Base-by-base conservation (phyloP, 441 rosid species). In the Manihot esculenta region DNA sequence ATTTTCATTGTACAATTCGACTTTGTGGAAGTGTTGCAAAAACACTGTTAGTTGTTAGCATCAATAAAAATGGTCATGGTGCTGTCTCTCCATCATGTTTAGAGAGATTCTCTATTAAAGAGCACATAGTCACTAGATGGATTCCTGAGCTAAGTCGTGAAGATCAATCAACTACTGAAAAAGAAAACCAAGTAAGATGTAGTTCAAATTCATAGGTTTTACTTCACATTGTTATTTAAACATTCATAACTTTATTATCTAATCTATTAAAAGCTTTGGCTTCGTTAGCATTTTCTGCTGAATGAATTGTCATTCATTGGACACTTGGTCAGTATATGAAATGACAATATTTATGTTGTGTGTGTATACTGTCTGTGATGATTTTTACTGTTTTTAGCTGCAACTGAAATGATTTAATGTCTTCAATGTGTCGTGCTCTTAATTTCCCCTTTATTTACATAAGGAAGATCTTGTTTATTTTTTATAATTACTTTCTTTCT, bases 11-110 rank as follows among this genome's bases (percentile, higher is more conserved):
- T 64, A 64, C 76, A 0, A 76, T 87, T 60, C 70, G 89, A 21
- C 78, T 87, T 58, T 77, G 84, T 55, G 89, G 90, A 71, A 85
- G 88, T 50, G 89, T 89, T 14, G 87, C 87, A 0, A 86, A 93
- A 58, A 77, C 81, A 14, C 70, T 89, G 62, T 76, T 86, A 72
- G 73, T 77, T 72, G 85, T 89, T 60, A 21, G 65, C 13, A 26
- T 88, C 42, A 73, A 76, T 24, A 74, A 74, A 65, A 64, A 79
- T 12, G 79, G 79, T 10, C 72, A 72, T 1, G 78, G 68, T 72
- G 75, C 66, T 67, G 59, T 30, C 41, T 60, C 75, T 18, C 85
- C 88, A 44, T 74, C 73, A 7, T 81, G 80, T 74, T 77, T 83
- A 62, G 82, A 80, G 24, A 58, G 60, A 0, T 89, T 75, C 74